Percentiles rank a stretch among this genome's conserved stretches.
Conservation (phyloP, 805 yeast genomes). For the Hanseniaspora taiwanica region DNA sequence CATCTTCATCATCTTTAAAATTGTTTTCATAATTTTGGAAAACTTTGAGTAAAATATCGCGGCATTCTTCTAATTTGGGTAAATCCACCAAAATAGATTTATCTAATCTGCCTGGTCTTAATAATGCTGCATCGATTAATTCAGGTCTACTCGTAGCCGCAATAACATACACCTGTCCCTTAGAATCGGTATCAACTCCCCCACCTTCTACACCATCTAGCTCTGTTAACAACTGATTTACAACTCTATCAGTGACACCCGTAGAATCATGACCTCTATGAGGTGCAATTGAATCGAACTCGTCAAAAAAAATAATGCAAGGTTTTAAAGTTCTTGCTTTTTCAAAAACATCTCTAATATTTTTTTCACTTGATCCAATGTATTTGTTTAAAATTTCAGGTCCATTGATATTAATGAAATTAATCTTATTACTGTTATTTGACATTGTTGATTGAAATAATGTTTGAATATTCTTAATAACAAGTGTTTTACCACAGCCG, state of each 20-base stretch:
- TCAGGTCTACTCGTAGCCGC: conserved; percentile 97
- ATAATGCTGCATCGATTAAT: conserved; percentile 81
- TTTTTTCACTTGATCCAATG: conserved; percentile 94
- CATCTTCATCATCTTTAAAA: conserved; percentile 33
- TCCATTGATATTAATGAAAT: conserved; percentile 87
- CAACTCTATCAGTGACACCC: conserved; percentile 95
- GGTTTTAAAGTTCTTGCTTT: conserved; percentile 93
- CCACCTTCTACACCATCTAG: conserved; percentile 99
- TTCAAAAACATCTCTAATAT: conserved; percentile 84
- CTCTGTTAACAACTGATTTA: conserved; percentile 90
- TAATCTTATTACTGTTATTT: conserved; percentile 68
- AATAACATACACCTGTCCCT: conserved; percentile 72
- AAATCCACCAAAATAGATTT: conserved; percentile 83
- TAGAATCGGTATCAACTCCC: conserved; percentile 26
- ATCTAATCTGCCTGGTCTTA: conserved; percentile 94
- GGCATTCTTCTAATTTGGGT: conserved; percentile 59
- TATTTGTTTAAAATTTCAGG: conserved; percentile 92
- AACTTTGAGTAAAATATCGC: conserved; percentile 43
- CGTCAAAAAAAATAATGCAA: conserved; percentile 85
- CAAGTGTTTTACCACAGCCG: conserved; percentile 90
- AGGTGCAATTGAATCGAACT: conserved; percentile 94
- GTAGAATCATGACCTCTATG: conserved; percentile 97
- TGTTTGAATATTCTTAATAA: conserved; percentile 33
- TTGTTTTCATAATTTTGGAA: conserved; percentile 25
- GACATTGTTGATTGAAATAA: conserved; percentile 53